phyloP scores from a whole-genome alignment of 768 basidiomycete genomes.

The Naganishia friedmannii region DNA sequence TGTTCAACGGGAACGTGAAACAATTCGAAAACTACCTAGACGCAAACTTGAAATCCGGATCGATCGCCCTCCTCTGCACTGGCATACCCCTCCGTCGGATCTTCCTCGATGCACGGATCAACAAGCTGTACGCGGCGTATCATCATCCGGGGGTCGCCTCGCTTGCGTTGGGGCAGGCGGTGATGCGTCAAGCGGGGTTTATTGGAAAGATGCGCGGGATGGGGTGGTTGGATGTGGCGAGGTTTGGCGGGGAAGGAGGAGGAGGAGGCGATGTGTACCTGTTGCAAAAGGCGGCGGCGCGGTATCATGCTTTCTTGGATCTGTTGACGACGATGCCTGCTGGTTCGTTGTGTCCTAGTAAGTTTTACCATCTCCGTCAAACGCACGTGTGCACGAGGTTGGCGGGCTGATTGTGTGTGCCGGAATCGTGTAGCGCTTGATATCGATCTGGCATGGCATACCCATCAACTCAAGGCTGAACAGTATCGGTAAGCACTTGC shows the following conservation, averaged over 20 bases:
- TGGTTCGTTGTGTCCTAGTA: conserved; percentile 37
- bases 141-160: conserved; percentile 1
- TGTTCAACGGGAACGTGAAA: neutral
- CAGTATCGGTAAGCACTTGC: conserved; percentile 55
- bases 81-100: neutral
- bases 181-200: conserved; percentile 37
- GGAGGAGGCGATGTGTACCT: conserved; percentile 34
- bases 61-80: neutral
- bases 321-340: conserved; percentile 32
- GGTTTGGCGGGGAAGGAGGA: conserved; percentile 24
- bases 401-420: conserved; percentile 53
- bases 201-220: conserved; percentile 38
- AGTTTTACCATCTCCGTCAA: neutral
- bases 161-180: conserved; percentile 34
- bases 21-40: conserved; percentile 5
- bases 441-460: conserved; percentile 76
- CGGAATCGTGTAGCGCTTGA: conserved; percentile 57
- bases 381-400: too few relatives aligned
- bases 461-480: conserved; percentile 62
- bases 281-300: neutral
- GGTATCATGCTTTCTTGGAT: neutral
- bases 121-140: conserved; percentile 26
- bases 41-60: neutral
- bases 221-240: conserved; percentile 34
- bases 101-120: neutral